Base-by-base conservation (phyloP, 768 basidiomycete genomes). In the Ramaria sp. region DNA sequence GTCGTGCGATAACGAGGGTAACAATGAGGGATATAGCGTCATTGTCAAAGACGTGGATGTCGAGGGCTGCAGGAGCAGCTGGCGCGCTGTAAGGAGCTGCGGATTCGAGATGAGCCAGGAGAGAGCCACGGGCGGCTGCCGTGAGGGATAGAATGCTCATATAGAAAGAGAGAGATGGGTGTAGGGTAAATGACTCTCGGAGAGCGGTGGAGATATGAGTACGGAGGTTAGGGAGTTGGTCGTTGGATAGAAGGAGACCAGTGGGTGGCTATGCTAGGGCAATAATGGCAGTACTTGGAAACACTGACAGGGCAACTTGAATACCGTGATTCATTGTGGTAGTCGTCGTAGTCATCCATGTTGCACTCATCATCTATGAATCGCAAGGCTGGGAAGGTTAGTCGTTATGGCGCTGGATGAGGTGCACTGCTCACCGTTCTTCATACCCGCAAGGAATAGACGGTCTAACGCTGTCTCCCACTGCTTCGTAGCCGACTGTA, bases 401-500 rank as follows among this genome's bases (percentile, higher is more conserved):
- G 24, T 13, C 24, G 19, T 20, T 30, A 30, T 30, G 19, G 41
- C 13, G 13, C 34, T 37, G 0, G 46, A 17, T 33, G 65, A 13
- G 4, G 22, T 30, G 37, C 22, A 56, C 53, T 13, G 58, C 76
- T 60, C 60, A 77, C 77, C 27, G 27, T 27, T 60, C 60, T 62
- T 70, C 17, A 61, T 68, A 1, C 83, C 83, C n/a, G 82, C 83
- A 27, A 73, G 72, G 6, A 86, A 59, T 49, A 87, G 64, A 30
- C 71, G 72, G 48, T 79, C 76, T 9, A 86, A 64, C 13, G 76
- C 69, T 2, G 51, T 39, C 4, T 64, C 65, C 76, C 82, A 80
- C 7, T 79, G 78, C 62, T 80, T 64, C 11, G 68, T 59, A 17
- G 69, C 59, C 1, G 51, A 34, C 38, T 80, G 79, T 50, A 86